Evolutionary conservation across 23 red algal species (phyloP).

Genomic region (Cyanidioschyzon merolae): DNA sequence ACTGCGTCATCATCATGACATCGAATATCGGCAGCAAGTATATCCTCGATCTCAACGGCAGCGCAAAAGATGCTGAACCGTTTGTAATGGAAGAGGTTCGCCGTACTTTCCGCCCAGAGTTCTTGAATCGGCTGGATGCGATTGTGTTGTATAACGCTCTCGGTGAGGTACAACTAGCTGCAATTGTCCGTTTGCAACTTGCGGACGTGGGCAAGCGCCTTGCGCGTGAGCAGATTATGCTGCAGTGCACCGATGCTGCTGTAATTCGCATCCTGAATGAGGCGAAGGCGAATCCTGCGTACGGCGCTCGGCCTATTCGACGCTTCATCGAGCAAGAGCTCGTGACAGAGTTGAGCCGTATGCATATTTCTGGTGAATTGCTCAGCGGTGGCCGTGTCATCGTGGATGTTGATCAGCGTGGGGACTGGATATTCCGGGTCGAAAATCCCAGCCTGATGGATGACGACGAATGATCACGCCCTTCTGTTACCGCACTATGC

Average conservation of each 20-base stretch:
- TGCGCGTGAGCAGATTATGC: conserved; percentile 19
- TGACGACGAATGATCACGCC: too few relatives aligned
- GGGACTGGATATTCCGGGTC: background rate
- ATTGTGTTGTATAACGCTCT: conserved; percentile 37
- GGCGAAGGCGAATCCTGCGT: conserved; percentile 20
- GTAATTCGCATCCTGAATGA: conserved; percentile 19
- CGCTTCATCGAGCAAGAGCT: conserved; percentile 40
- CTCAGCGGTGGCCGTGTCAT: background rate
- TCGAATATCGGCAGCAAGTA: conserved; percentile 28
- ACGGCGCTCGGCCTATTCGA: conserved; percentile 36
- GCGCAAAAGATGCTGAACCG: background rate
- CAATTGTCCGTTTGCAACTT: conserved; percentile 33
- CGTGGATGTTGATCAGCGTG: background rate
- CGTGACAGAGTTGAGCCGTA: conserved; percentile 30
- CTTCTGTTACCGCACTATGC: too few relatives aligned
- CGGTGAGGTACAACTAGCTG: conserved; percentile 9
- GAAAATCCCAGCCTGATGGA: background rate
- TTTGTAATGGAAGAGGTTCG: conserved; percentile 34
- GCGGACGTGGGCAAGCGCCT: conserved; percentile 19
- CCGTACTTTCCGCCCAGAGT: conserved; percentile 33
- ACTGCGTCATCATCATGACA: conserved; percentile 34
- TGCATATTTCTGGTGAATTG: conserved; percentile 8
- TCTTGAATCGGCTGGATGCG: conserved; percentile 36
- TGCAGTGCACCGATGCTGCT: conserved; percentile 12
- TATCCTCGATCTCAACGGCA: background rate